Conservation (phyloP, 495 filamentous ascomycete genomes). For the Xylaria acuta region DNA sequence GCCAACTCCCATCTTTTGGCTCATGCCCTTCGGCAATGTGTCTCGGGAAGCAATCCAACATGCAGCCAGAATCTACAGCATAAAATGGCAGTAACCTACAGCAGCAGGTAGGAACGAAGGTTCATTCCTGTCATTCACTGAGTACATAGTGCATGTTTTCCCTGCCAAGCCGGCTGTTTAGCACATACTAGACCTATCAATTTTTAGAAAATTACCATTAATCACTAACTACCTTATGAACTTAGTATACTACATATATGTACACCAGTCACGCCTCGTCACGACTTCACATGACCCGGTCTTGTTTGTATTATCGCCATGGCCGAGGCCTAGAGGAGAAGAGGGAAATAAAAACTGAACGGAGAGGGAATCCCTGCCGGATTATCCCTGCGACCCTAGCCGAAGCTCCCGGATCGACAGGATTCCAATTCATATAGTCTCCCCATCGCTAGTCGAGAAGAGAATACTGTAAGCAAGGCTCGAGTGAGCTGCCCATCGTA, state of each 20-base stretch:
- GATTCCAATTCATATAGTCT: background rate
- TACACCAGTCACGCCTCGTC: constrained; percentile 6
- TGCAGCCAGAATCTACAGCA: background rate
- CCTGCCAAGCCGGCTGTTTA: constrained; percentile 10
- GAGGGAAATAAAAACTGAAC: background rate
- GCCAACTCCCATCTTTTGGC: background rate
- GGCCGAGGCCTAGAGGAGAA: background rate
- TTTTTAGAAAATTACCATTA: background rate
- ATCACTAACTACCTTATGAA: background rate
- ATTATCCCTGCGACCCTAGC: constrained; percentile 3
- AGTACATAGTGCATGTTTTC: background rate
- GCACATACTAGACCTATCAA: background rate
- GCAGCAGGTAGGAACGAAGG: background rate
- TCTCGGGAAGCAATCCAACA: constrained; percentile 2
- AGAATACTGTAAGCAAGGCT: constrained; percentile 11
- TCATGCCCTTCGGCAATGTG: constrained; percentile 7
- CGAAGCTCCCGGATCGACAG: constrained; percentile 21
- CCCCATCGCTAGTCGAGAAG: constrained; percentile 1
- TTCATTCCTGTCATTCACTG: background rate
- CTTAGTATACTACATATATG: background rate
- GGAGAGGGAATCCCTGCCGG: background rate
- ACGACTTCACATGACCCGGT: background rate
- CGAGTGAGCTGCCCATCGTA: background rate
- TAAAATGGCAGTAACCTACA: background rate
- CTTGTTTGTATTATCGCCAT: background rate